Conservation (phyloP, 257 asterid genomes). For the Haberlea rhodopensis region DNA sequence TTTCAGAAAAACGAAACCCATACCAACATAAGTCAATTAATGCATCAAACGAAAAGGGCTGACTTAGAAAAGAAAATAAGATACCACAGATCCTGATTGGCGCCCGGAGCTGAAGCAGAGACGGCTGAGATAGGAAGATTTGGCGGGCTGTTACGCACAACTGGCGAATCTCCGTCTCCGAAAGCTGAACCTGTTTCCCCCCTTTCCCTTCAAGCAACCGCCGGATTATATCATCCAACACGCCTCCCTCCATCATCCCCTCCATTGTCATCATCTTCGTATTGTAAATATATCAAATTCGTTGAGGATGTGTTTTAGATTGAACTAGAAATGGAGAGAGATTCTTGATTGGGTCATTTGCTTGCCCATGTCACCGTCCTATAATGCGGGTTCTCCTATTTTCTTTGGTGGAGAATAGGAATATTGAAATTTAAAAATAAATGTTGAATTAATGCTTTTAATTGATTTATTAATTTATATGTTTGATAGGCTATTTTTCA, state of each 20-base stretch:
- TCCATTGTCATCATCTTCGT: conserved; percentile 72
- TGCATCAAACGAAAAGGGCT: not conserved
- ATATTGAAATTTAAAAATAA: no score
- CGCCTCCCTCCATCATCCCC: conserved; percentile 73
- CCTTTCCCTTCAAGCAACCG: conserved; percentile 76
- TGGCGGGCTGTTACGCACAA: conserved; percentile 84
- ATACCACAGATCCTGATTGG: conserved; percentile 85
- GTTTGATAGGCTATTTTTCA: no score
- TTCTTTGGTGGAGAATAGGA: not conserved
- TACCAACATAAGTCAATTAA: not conserved
- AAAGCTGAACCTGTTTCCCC: conserved; percentile 81
- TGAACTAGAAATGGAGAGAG: conserved; percentile 13
- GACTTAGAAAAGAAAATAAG: not conserved
- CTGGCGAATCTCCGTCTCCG: conserved; percentile 92
- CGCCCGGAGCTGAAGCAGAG: conserved; percentile 60
- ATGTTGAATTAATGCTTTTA: no score
- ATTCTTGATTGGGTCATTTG: no score
- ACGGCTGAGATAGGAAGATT: conserved; percentile 75
- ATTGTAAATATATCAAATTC: no score
- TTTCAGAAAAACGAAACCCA: not conserved
- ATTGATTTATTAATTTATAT: no score
- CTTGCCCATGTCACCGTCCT: conserved; percentile 24
- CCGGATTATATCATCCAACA: conserved; percentile 73
- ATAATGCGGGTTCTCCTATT: conserved; percentile 36
- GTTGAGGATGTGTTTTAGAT: conserved; percentile 3